These are phyloP conservation scores for Pueraria montana DNA, from an alignment of 306 rosid genomes.

Conservation along the genomic window DNA sequence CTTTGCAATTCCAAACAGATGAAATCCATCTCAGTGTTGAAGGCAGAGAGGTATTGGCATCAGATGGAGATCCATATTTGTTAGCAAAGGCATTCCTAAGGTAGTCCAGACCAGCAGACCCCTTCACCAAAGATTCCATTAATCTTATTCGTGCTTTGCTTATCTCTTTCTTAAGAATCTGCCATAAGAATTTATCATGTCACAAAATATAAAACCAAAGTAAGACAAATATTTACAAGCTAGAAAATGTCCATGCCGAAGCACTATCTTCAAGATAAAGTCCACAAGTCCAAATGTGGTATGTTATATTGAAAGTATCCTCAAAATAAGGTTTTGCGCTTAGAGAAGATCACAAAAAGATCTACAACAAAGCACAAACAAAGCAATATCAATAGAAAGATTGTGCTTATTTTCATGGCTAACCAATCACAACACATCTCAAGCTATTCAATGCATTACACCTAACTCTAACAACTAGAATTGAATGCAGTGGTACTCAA, in stretches of 20 bases:
- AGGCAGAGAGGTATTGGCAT: conserved; percentile 68
- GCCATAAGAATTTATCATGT: conserved; percentile 43
- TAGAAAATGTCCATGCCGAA: background rate
- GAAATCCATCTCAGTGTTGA: conserved; percentile 78
- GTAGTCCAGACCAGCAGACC: conserved; percentile 91
- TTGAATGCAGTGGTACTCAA: conserved; percentile 7
- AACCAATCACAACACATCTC: conserved; percentile 8
- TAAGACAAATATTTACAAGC: conserved; percentile 26
- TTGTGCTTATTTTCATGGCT: background rate
- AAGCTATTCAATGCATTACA: conserved; percentile 20
- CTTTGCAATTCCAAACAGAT: conserved; percentile 68
- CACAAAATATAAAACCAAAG: conserved; percentile 31
- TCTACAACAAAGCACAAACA: conserved; percentile 6
- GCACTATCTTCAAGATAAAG: conserved; percentile 9
- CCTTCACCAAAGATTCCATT: conserved; percentile 83
- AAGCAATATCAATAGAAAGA: background rate
- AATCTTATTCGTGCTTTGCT: conserved; percentile 85
- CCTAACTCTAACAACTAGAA: background rate
- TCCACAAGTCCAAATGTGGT: background rate
- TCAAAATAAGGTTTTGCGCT: background rate
- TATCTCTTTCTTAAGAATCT: conserved; percentile 90
- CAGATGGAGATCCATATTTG: conserved; percentile 80
- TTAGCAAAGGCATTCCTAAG: conserved; percentile 83
- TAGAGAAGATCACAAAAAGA: background rate
- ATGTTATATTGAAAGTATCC: background rate